phyloP scores from a whole-genome alignment of 2,329 filamentous ascomycete species.

The Teratosphaeria destructans region DNA sequence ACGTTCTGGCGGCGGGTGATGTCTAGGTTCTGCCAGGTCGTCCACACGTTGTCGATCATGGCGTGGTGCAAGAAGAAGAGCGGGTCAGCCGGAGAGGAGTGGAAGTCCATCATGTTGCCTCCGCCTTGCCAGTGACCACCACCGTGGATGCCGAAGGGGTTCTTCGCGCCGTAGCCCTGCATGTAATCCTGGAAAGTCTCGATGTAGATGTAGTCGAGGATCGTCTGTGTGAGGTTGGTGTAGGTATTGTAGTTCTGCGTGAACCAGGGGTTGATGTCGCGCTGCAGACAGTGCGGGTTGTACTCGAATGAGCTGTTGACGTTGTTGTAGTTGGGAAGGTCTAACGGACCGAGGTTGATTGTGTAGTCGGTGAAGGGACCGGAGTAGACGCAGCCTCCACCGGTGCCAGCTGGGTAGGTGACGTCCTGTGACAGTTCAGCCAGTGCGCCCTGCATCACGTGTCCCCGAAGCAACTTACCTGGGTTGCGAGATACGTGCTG shows the following conservation, averaged over 20 bases:
- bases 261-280: conserved; percentile 16
- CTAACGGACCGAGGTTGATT: conserved; percentile 24
- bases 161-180: conserved; percentile 21
- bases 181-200: conserved; percentile 18
- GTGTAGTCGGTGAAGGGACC: conserved; percentile 42
- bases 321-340: conserved; percentile 19
- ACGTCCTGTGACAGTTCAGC: conserved; percentile 14
- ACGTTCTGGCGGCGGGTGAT: conserved; percentile 27
- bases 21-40: conserved; percentile 42
- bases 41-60: conserved; percentile 39
- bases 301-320: conserved; percentile 15
- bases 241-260: conserved; percentile 11
- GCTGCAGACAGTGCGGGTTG: conserved; percentile 16
- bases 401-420: conserved; percentile 39
- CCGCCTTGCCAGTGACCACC: conserved; percentile 32
- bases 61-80: conserved; percentile 41
- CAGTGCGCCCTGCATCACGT: not conserved
- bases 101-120: conserved; percentile 32
- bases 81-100: conserved; percentile 37
- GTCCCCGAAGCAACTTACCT: conserved; percentile 1
- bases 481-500: conserved; percentile 17
- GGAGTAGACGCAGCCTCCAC: conserved; percentile 44
- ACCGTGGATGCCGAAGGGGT: conserved; percentile 32
- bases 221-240: conserved; percentile 14
- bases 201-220: conserved; percentile 18